Conservation (phyloP, 495 filamentous ascomycete genomes). For the Neurospora cerealis region DNA sequence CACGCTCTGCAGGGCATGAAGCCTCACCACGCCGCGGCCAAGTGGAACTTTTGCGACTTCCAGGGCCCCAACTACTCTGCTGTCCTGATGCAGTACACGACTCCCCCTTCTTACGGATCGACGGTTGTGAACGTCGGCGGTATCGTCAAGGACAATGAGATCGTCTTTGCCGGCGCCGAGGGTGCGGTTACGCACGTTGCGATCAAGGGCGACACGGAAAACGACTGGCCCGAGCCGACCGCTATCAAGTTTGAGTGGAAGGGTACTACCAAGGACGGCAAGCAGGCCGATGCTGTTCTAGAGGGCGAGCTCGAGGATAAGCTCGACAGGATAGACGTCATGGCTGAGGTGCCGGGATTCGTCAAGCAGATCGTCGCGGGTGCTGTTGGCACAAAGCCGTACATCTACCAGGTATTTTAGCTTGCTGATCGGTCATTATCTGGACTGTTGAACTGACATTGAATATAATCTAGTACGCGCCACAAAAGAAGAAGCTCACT, state of each 20-base stretch:
- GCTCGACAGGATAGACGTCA: conserved; percentile 83
- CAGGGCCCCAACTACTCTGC: conserved; percentile 80
- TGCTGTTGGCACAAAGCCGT: conserved; percentile 84
- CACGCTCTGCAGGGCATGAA: conserved; percentile 96
- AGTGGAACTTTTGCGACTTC: conserved; percentile 91
- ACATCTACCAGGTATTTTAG: conserved; percentile 78
- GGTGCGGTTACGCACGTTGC: conserved; percentile 58
- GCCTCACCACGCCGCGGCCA: conserved; percentile 89
- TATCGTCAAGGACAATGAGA: conserved; percentile 68
- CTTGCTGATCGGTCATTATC: neutral
- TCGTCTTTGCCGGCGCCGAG: conserved; percentile 59
- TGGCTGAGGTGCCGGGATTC: conserved; percentile 91
- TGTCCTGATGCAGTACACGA: conserved; percentile 91
- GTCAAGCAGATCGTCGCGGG: conserved; percentile 85
- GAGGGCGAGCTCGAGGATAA: conserved; percentile 59
- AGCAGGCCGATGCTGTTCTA: conserved; percentile 55
- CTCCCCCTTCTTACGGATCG: conserved; percentile 86
- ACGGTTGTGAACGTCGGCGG: conserved; percentile 80
- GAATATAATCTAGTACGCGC: conserved; percentile 45
- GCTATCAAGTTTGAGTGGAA: conserved; percentile 67
- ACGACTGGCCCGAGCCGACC: conserved; percentile 82
- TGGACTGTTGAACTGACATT: neutral
- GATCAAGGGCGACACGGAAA: conserved; percentile 58
- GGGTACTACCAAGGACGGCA: conserved; percentile 67
- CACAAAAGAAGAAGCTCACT: conserved; percentile 43